phyloP scores from a whole-genome alignment of 73 alveolate species.

The Paramecium biaurelia region DNA sequence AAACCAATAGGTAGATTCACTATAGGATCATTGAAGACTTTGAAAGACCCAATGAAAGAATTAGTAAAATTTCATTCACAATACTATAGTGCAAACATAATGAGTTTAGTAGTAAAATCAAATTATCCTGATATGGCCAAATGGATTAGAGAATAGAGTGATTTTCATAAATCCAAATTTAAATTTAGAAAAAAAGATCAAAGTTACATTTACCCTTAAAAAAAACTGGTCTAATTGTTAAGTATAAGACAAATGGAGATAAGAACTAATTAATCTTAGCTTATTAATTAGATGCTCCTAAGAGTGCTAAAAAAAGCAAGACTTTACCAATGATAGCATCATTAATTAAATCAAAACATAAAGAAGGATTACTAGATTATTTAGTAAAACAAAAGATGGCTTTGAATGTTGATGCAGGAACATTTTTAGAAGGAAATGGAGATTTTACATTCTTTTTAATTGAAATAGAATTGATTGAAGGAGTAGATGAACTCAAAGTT shows the following conservation, averaged over 20 bases:
- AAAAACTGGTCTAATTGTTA: not conserved
- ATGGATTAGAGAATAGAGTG: conserved; percentile 42
- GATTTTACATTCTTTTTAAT: conserved; percentile 2
- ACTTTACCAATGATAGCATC: not conserved
- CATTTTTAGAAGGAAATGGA: conserved; percentile 51
- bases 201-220: not conserved
- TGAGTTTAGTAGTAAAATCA: conserved; percentile 50
- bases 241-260: conserved; percentile 17
- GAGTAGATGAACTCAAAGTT: not conserved
- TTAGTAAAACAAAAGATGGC: conserved; percentile 8
- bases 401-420: conserved; percentile 38
- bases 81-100: conserved; percentile 22
- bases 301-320: not conserved
- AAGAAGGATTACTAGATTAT: conserved; percentile 34
- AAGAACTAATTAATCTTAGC: not conserved
- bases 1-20: conserved; percentile 54
- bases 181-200: not conserved
- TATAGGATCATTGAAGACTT: conserved; percentile 19
- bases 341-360: conserved; percentile 6
- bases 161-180: not conserved
- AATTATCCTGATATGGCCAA: conserved; percentile 45
- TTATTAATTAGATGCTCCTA: conserved; percentile 11
- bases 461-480: conserved; percentile 28
- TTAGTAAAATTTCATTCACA: not conserved
- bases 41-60: conserved; percentile 44